Evolutionary conservation across 2,329 filamentous ascomycete genomes (phyloP), one percentile per base, ranked within the genome.

Genomic region (Westerdykella aurantiaca): DNA sequence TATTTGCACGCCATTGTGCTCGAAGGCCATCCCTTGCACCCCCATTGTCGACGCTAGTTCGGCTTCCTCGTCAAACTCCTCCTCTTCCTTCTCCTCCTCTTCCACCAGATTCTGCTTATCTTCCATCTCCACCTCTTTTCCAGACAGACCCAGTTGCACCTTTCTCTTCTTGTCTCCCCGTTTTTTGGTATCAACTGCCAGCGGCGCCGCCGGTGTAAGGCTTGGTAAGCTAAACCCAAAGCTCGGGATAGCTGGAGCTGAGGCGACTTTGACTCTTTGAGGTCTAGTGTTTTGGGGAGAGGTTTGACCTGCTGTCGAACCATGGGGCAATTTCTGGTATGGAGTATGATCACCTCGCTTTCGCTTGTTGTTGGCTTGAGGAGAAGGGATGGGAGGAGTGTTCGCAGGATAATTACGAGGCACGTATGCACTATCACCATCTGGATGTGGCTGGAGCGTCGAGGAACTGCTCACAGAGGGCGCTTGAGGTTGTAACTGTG

Each of bases 1-100:
- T 3, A 77, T 62, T 37, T 77, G 72, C 55, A 73, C 64, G n/a
- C 78, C 77, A 51, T 74, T 72, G 54, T 80, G 79, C 44, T 78
- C 76, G 49, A 83, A 75, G 29, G 72, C 69, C 25, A 77, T 81
- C 73, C 77, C 54, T 77, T 77, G 42, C 64, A 75, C 45, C 77
- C 71, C 53, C 14, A 54, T 38, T 25, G 55, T 59, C 62, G 69
- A 52, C 12, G 52, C 54, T 49, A 66, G 69, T 31, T 40, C 56
- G 5, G 79, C 75, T 69, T 86, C 83, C 67, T 91, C 86, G 55
- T 89, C 85, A 43, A 80, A 73, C 48, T 85, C 79, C 42, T 83
- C 81, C 38, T 85, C 82, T 44, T 85, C 83, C 4, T 80, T 79
- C 21, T 60, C 41, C 25, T 29, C 25, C 25, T 14, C 31, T 34